Evolutionary conservation across 1,139 yeast genomes (phyloP), one percentile per base, ranked within the genome.

Genomic region (Taiozyma sp.): DNA sequence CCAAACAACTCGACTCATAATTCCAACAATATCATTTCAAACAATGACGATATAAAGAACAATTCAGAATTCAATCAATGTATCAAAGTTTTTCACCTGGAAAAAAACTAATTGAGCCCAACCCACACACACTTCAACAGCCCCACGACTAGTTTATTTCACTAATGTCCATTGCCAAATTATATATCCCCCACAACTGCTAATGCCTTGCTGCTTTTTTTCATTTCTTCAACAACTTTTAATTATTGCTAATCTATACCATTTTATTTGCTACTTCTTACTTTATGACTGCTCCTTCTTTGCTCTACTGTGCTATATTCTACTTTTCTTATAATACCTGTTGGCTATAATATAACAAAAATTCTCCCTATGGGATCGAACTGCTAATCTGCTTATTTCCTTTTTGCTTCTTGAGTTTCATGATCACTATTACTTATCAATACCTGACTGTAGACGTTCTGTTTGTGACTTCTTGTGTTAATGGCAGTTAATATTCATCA

Each of bases 1-100:
- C 41, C 41, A 37, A 37, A 19, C 24, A 22, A 9, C 8, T 37
- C 41, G n/a, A n/a, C 8, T 14, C 21, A 37, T 28, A 47, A 44
- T n/a, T 19, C 44, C n/a, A 40, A 40, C 21, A 19, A 39, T n/a
- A 35, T 13, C 4, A 22, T 24, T 9, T 5, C 42, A 3, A 40
- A 40, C 19, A 40, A 13, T 14, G 29, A 40, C 30, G 24, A 22
- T 24, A 22, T 40, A 40, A 40, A 40, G 13, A 51, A 48, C 26
- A 45, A 49, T 22, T 46, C 50, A 3, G 54, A 53, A 10, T 56
- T 49, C 32, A 56, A 56, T 24, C 48, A 51, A 35, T 55, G 56
- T 41, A 49, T 58, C 24, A 59, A 58, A 44, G 59, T 59, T 9
- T 59, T 59, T 40, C 58, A 57, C 34, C 40, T 59, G 13, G 57